Conservation (phyloP, 140 eudicot species). For the Stevia rebaudiana region DNA sequence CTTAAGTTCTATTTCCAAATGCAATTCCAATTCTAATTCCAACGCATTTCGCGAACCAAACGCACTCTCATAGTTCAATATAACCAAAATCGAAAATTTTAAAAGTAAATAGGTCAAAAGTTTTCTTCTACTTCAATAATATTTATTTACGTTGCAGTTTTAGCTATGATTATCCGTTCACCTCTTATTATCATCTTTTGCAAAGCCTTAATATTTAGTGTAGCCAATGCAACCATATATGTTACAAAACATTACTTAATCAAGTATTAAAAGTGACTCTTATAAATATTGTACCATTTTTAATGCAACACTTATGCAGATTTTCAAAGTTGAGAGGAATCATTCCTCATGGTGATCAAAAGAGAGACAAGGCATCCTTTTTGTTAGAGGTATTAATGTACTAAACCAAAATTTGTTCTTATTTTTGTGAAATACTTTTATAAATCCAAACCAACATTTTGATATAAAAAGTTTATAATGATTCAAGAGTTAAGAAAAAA, state of each 20-base stretch:
- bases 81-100: no score
- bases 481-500: no score
- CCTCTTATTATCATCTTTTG: not conserved
- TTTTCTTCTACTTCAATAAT: not conserved
- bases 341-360: conserved; percentile 84
- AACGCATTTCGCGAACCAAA: no score
- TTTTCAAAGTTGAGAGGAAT: conserved; percentile 86
- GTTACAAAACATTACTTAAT: not conserved
- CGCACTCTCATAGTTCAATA: no score
- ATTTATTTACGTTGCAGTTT: not conserved
- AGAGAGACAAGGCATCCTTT: conserved; percentile 97
- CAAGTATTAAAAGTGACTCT: not conserved
- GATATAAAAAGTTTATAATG: no score
- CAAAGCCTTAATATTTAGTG: no score
- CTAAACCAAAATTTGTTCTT: not conserved
- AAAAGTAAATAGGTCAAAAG: no score
- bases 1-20: no score
- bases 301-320: conserved; percentile 36
- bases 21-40: no score
- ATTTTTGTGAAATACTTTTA: not conserved
- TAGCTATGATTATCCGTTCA: not conserved
- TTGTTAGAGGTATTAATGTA: conserved; percentile 65
- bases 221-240: not conserved
- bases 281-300: not conserved
- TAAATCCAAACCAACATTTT: not conserved